A percentile compares a stretch with the other conserved stretches of the same genome.
These are phyloP conservation scores for Magnaporthiopsis rhizophila DNA, from an alignment of 2,329 filamentous ascomycete species.

Conservation along the genomic window DNA sequence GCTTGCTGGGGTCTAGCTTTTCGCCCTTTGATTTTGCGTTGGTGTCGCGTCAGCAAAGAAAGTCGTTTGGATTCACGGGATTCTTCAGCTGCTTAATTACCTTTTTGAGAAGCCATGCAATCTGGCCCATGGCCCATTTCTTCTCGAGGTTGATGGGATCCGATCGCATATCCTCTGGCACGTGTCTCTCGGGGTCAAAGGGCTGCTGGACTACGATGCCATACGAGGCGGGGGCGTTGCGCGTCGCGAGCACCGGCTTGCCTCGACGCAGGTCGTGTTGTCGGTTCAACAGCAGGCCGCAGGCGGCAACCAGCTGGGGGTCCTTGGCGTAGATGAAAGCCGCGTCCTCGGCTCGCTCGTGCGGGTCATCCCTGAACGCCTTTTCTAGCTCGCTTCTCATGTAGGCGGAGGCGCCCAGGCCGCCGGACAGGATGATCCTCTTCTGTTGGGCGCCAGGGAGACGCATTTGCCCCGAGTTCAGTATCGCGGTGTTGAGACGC, in stretches of 20 bases:
- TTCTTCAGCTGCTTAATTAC: background rate
- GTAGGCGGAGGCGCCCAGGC: slow-evolving; percentile 37
- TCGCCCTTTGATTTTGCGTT: no score
- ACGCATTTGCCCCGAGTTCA: no score
- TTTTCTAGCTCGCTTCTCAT: slow-evolving; percentile 32
- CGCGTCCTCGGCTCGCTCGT: no score
- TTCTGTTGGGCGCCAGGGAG: slow-evolving; percentile 17
- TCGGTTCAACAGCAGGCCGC: slow-evolving; percentile 42
- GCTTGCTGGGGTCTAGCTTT: no score
- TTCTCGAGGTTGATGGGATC: slow-evolving; percentile 17
- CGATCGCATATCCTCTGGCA: slow-evolving; percentile 14
- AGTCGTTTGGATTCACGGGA: no score
- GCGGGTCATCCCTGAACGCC: slow-evolving; percentile 17
- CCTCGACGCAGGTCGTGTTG: slow-evolving; percentile 35
- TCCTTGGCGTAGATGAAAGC: slow-evolving; percentile 38
- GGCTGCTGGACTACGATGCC: slow-evolving; percentile 29
- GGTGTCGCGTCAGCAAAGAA: no score
- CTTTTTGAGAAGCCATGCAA: background rate
- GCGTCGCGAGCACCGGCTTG: slow-evolving; percentile 32
- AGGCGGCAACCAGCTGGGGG: slow-evolving; percentile 46
- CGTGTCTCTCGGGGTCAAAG: slow-evolving; percentile 28
- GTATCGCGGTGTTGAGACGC: no score
- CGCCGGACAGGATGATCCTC: slow-evolving; percentile 36
- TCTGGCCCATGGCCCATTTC: slow-evolving; percentile 23
- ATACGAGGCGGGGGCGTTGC: slow-evolving; percentile 34